Evolutionary conservation across 208 protist species (phyloP), one percentile per base, ranked within the genome.

Genomic region (Herpetomonas tarakana): DNA sequence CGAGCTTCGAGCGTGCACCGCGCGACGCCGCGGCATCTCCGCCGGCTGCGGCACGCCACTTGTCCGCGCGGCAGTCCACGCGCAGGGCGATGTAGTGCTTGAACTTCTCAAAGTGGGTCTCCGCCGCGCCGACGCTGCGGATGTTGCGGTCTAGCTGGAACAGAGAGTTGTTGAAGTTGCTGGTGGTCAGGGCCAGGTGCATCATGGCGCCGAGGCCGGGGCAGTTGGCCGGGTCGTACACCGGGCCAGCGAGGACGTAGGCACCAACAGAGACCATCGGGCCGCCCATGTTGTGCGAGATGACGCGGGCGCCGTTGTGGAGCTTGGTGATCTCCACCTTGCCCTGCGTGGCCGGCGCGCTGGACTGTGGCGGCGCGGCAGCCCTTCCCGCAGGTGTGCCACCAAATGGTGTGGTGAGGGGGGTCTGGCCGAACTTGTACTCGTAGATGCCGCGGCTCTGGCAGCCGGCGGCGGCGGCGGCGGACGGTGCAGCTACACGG

Each of bases 91-190:
- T 78, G 72, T 77, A 91, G 76, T 93, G 80, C 71, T 96, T 96
- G 64, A 82, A 71, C 62, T 79, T 79, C 69, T 92, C 83, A 67
- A 87, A 86, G 73, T 87, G 81, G 19, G 76, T 73, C 65, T 86
- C 60, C 16, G 77, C 76, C 1, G 84, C 89, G 19, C 82, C 85
- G 45, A 84, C 76, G 62, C 81, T 88, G 47, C 81, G 83, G 31
- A 92, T 81, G 66, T 86, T 87, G 55, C 85, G 83, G 63, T 94
- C 83, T 11, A 94, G 65, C 77, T 91, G 83, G 62, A 91, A 92
- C 39, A 91, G 81, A 0, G 83, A 75, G 66, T 91, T 88, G 63
- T 91, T 85, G 71, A 76, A 91, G 74, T 91, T 93, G 56, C 78
- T 88, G 52, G 78, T 86, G 18, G 86, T 89, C 30, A 96, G 71